Base-by-base conservation (phyloP, 2,329 filamentous ascomycete species). In the Pseudonectria buxi region DNA sequence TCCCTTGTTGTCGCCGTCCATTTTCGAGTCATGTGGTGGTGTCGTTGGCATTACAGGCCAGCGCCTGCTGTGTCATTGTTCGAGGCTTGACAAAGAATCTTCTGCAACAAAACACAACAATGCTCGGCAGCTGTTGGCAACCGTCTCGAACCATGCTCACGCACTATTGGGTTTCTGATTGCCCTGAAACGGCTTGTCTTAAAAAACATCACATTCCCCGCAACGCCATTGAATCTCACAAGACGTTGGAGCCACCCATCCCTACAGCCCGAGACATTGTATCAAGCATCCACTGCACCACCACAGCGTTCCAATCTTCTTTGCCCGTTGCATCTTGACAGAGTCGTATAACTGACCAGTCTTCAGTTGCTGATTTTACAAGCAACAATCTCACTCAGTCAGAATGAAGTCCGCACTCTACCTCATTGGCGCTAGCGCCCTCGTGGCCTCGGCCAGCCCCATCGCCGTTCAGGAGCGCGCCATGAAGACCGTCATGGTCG, bases 321-420 rank as follows among this genome's bases (percentile, higher is more conserved):
- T n/a, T n/a, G n/a, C n/a, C n/a, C n/a, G n/a, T n/a, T n/a, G n/a
- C 45, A 16, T 13, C 7, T 24, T 32, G 30, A 24, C 22, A 14
- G n/a, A 30, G 6, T 30, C 14, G 10, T 14, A 44, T 49, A 41
- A 43, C 52, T 53, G 30, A 53, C 49, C 29, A 34, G 29, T 32
- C 39, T 29, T 36, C 36, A 51, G 49, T 44, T 40, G 28, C 33
- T 26, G 38, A 35, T 28, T 41, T 34, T 37, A 28, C 24, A 35
- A 32, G 28, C 24, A 32, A 37, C 40, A 36, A 34, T 42, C 30
- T 39, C 34, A 31, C 40, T 41, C 42, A 32, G 41, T 39, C 57
- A 70, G 56, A 44, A 75, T 75, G 71, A 74, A 71, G 64, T 58
- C 64, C 30, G 69, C 70, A 32, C 40, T 67, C 37, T 56, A 67